Evolutionary conservation across 1,139 yeast species (phyloP).

Genomic region (Hanseniaspora uvarum): DNA sequence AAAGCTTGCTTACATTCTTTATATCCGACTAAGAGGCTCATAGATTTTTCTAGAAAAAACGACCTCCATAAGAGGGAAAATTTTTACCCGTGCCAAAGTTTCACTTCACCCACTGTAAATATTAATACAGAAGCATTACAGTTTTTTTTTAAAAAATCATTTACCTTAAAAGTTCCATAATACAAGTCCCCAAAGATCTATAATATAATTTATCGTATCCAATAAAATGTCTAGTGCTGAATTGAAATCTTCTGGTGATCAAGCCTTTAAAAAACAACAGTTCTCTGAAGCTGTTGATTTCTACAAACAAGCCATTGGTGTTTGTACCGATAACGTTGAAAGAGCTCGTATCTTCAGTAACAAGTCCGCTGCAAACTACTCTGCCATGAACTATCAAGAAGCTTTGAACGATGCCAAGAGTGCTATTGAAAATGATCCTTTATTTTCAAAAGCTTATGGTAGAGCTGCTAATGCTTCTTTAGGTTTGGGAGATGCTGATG

Average conservation of each 20-base stretch:
- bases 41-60: background rate
- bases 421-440: constrained; percentile 65
- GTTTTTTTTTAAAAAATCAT: too few relatives aligned
- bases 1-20: too few relatives aligned
- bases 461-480: constrained; percentile 89
- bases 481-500: constrained; percentile 70
- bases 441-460: constrained; percentile 92
- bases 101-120: background rate
- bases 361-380: constrained; percentile 87
- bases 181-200: background rate
- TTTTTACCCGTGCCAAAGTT: too few relatives aligned
- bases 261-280: constrained; percentile 81
- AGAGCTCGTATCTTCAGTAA: constrained; percentile 87
- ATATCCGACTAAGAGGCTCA: background rate
- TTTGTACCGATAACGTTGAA: constrained; percentile 51
- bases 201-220: background rate
- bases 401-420: constrained; percentile 79
- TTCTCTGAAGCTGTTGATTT: constrained; percentile 67
- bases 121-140: background rate
- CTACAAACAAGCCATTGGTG: constrained; percentile 80
- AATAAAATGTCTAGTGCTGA: constrained; percentile 38
- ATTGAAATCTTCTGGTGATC: constrained; percentile 75
- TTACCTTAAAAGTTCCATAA: background rate
- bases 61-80: too few relatives aligned
- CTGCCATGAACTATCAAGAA: constrained; percentile 57